Evolutionary conservation across 345 rosid genomes (phyloP).

Genomic region (Aquilaria yunnanensis): DNA sequence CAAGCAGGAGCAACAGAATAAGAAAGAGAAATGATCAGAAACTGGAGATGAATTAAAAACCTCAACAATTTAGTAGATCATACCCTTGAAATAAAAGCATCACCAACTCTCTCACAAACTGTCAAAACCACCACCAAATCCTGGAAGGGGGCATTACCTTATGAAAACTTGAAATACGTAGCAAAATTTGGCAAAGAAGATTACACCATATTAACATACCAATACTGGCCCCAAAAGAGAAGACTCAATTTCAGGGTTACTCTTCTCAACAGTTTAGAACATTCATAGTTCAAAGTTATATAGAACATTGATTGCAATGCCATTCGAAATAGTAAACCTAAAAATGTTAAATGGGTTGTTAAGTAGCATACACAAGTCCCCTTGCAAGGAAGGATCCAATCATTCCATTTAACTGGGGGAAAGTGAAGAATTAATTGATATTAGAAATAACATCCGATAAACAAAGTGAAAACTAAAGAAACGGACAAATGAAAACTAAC

Average conservation of each 20-base stretch:
- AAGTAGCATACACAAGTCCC: slow-evolving; percentile 12
- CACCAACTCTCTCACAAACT: slow-evolving; percentile 41
- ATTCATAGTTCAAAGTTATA: slow-evolving; percentile 29
- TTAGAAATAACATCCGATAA: neutral
- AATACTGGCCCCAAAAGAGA: too few species aligned
- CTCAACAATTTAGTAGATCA: slow-evolving; percentile 1
- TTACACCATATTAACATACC: too few species aligned
- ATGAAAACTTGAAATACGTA: too few species aligned
- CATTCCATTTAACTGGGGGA: slow-evolving; percentile 23
- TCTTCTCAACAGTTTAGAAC: slow-evolving; percentile 23
- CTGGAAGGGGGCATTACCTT: slow-evolving; percentile 14
- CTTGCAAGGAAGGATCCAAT: slow-evolving; percentile 49
- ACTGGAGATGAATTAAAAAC: neutral
- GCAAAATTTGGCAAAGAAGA: too few species aligned
- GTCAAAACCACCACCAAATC: slow-evolving; percentile 61
- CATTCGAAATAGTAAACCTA: too few species aligned
- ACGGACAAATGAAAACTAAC: neutral
- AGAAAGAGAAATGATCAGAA: neutral
- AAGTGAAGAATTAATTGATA: neutral
- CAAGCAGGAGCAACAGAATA: slow-evolving; percentile 6
- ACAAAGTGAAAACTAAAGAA: neutral
- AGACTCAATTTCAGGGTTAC: too few species aligned
- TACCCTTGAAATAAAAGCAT: slow-evolving; percentile 22
- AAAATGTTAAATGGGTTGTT: too few species aligned
- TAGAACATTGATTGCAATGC: neutral